Base-by-base conservation (phyloP, 2,329 filamentous ascomycete species). In the Bipolaris oryzae region DNA sequence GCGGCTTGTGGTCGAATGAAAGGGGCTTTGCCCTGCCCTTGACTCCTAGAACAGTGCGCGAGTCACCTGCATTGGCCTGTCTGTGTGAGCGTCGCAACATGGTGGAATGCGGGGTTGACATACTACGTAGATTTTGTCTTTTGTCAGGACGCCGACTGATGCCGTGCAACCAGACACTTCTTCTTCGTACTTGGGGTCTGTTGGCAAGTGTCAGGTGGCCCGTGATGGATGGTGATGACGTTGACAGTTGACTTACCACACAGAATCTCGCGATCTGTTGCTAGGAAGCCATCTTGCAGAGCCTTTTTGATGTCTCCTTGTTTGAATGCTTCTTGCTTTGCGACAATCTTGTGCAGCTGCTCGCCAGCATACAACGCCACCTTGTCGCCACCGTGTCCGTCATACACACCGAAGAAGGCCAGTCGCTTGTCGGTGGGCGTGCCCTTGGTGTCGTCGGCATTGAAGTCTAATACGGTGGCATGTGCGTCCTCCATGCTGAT, bases 401-500 rank as follows among this genome's bases (percentile, higher is more conserved):
- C 95, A 76, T 96, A 99, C 64, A 99, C 95, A 72, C 94, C 95
- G 74, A 99, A 99, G 82, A 96, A 98, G 67, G 92, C 92, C 73
- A 98, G 83, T 74, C 90, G 88, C 70, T 89, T 86, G 70, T 88
- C 82, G 69, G 89, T 84, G 49, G 86, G 83, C 53, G 87, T 86
- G 68, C 89, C 68, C 63, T 84, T 81, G 61, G 82, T 79, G 57
- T 73, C 76, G 34, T 79, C 78, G 68, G 80, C 80, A 60, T 82
- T 81, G 59, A 98, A 87, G 78, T 98, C 91, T 75, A 99, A 89
- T 50, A 98, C 82, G 53, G 90, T 86, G 60, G 91, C 91, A 81
- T 99, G 95, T 63, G 95, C 88, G 77, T 99, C 95, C 79, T 99
- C 95, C 95, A 99, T 99, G 83, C 91, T 96, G 81, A 99, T 98